These are phyloP conservation scores for Fraxinus sp. DNA, from an alignment of 305 asterid genomes.

Conservation along the genomic window DNA sequence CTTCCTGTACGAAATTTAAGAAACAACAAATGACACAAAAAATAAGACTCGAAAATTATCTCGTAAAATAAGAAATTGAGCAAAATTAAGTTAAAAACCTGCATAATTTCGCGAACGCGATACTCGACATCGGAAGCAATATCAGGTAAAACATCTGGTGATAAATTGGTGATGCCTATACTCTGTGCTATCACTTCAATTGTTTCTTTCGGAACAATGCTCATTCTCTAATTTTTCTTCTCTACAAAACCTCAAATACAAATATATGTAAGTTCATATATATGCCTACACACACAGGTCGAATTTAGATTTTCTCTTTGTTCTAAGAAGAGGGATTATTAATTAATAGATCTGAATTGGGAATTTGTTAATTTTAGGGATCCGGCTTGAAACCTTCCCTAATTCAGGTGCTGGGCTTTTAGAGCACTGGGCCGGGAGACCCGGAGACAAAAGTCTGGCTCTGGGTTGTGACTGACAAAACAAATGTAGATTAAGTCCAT, in stretches of 20 bases:
- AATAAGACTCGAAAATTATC: not conserved
- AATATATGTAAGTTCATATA: not conserved
- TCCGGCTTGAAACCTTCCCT: not conserved
- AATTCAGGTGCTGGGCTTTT: not conserved
- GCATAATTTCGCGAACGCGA: conserved; percentile 93
- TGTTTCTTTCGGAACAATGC: conserved; percentile 75
- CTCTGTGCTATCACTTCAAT: conserved; percentile 92
- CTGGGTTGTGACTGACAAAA: not conserved
- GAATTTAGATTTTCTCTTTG: not conserved
- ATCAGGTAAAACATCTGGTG: conserved; percentile 77
- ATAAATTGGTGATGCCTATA: conserved; percentile 73
- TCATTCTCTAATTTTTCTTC: conserved; percentile 42
- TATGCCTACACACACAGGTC: not conserved
- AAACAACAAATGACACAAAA: not conserved
- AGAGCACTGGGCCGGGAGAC: not conserved
- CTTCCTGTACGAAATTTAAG: conserved; percentile 58
- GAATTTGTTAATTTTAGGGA: not conserved
- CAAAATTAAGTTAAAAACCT: conserved; percentile 43
- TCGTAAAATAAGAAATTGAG: conserved; percentile 7
- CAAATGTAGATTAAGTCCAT: not conserved
- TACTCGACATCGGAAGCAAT: conserved; percentile 94
- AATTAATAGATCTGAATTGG: conserved; percentile 9
- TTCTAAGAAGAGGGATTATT: not conserved
- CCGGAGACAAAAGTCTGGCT: not conserved
- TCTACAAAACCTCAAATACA: not conserved